Evolutionary conservation across 805 yeast species (phyloP).

Genomic region (Blastobotrys chiropterorum): DNA sequence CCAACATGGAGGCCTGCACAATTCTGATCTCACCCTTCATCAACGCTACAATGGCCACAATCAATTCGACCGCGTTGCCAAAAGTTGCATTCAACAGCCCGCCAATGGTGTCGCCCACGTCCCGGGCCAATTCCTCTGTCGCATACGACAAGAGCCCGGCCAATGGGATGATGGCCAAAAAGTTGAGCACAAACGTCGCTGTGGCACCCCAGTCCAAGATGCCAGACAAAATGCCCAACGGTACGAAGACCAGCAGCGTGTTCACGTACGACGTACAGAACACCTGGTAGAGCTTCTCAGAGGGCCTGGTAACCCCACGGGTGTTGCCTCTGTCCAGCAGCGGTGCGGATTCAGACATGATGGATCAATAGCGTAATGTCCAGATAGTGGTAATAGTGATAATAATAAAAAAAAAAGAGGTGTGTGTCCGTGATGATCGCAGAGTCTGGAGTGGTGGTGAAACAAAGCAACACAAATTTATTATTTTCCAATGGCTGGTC

Average conservation of each 20-base stretch:
- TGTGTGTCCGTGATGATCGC: too few species aligned
- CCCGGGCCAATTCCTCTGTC: constrained; percentile 84
- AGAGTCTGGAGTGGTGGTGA: neutral
- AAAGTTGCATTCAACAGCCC: constrained; percentile 94
- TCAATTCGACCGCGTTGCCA: constrained; percentile 96
- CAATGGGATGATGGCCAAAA: constrained; percentile 84
- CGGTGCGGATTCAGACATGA: neutral
- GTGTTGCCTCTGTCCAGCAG: neutral
- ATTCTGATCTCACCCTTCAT: constrained; percentile 80
- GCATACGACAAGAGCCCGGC: constrained; percentile 88
- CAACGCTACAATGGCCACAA: constrained; percentile 88
- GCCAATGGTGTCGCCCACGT: constrained; percentile 88
- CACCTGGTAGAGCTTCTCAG: constrained; percentile 14
- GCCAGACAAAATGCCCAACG: constrained; percentile 79
- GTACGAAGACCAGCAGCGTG: constrained; percentile 74
- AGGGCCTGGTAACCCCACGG: neutral
- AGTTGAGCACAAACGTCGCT: constrained; percentile 64
- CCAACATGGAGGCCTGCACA: constrained; percentile 96
- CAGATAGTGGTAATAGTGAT: neutral
- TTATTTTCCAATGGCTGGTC: neutral
- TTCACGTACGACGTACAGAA: constrained; percentile 59
- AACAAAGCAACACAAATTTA: neutral
- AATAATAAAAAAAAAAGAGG: too few species aligned
- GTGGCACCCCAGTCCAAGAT: constrained; percentile 46
- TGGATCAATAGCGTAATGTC: neutral